Percentiles rank a stretch among this genome's conserved stretches.
Conservation (phyloP, 768 basidiomycete species). For the Xerocomus spinulosus region DNA sequence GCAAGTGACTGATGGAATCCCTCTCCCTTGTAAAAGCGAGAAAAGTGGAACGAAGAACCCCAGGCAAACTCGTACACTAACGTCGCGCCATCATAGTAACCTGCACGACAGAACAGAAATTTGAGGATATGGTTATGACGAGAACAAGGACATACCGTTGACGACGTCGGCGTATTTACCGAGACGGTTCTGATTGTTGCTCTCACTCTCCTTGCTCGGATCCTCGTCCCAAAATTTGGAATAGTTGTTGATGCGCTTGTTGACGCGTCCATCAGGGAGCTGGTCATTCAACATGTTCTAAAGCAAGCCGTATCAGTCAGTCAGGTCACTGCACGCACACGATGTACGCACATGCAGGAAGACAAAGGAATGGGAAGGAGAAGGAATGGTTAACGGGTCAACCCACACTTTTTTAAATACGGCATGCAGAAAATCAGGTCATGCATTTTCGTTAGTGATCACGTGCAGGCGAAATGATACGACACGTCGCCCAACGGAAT, state of each 20-base stretch:
- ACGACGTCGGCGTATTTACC: conserved; percentile 89
- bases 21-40: conserved; percentile 93
- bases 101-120: conserved; percentile 36
- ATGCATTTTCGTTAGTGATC: not conserved
- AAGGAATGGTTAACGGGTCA: not conserved
- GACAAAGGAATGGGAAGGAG: not conserved
- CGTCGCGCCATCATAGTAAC: conserved; percentile 96
- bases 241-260: conserved; percentile 76
- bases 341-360: not conserved
- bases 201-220: conserved; percentile 57
- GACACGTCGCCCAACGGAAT: too few relatives aligned
- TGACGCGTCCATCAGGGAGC: conserved; percentile 54
- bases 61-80: conserved; percentile 94
- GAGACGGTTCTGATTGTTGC: conserved; percentile 67
- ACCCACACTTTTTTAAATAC: not conserved
- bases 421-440: not conserved
- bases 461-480: not conserved
- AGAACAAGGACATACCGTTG: conserved; percentile 55
- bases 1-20: conserved; percentile 66
- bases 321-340: not conserved
- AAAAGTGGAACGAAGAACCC: conserved; percentile 92
- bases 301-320: not conserved
- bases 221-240: conserved; percentile 91
- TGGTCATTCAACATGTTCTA: conserved; percentile 19
- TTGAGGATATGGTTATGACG: not conserved